Evolutionary conservation across 2,329 filamentous ascomycete genomes (phyloP), one percentile per base, ranked within the genome.

Genomic region (Amauroascus verrucosus): DNA sequence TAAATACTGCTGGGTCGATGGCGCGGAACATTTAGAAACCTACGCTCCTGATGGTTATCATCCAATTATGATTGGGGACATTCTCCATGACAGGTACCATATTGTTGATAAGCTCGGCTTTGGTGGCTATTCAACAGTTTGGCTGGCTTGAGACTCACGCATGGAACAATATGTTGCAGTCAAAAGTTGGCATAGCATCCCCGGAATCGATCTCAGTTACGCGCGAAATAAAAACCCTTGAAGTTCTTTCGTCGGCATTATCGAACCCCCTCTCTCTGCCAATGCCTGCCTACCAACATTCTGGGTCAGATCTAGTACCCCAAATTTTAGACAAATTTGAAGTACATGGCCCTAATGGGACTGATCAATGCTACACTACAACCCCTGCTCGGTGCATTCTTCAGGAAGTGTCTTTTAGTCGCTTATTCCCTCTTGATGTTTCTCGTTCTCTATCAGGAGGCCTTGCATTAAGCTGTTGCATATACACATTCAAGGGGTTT

Each of bases 81-180:
- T 64, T 4, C 57, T 69, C 1, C 56, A 65, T 32, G 56, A 59
- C 18, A 54, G 67, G 37, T 74, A 74, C 51, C 63, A 59, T 5
- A 63, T 75, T 40, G 62, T 68, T 1, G 68, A 71, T 16, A 74
- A 75, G 57, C 61, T 75, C 5, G 71, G 70, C 0, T 71, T 64
- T 59, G 71, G 72, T 6, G 63, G 63, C 3, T 71, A 66, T 56
- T 73, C 70, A 3, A 73, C 69, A 0, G 65, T 72, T 43, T 75
- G 69, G 69, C 59, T 73, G 1, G 68, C 69, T 6, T 64, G 57
- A 3, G 70, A 75, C 48, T 60, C 54, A 47, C 48, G 48, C 1
- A 2, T 53, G 0, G 49, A 61, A 2, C 54, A 33, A 13, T 67
- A 67, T 54, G 63, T 67, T 54, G 64, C 64, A 16, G 32, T 67